Conservation (phyloP, 148 eudicot species). For the Simmondsia chinensis region DNA sequence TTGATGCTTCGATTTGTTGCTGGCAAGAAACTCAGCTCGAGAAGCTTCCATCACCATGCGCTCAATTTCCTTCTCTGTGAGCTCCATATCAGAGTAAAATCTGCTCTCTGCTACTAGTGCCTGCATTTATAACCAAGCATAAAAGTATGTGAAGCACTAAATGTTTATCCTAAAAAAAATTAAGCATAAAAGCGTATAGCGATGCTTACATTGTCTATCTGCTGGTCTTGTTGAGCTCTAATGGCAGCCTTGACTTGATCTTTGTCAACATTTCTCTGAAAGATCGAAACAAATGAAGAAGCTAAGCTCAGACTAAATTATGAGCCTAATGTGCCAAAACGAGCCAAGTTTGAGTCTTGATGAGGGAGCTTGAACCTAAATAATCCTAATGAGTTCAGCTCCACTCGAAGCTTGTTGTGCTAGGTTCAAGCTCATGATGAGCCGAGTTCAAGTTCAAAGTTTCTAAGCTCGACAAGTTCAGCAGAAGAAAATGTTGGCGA, state of each 20-base stretch:
- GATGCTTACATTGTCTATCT: slow-evolving; percentile 71
- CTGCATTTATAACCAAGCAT: slow-evolving; percentile 26
- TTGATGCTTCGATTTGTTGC: slow-evolving; percentile 65
- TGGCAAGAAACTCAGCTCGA: slow-evolving; percentile 72
- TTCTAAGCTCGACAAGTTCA: too few species aligned
- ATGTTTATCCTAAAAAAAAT: not conserved
- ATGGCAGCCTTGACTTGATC: slow-evolving; percentile 98
- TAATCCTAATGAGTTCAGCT: too few species aligned
- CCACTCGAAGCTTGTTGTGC: too few species aligned
- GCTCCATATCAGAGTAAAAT: slow-evolving; percentile 93
- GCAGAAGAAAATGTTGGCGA: too few species aligned
- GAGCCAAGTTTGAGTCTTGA: too few species aligned
- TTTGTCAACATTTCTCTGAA: slow-evolving; percentile 71
- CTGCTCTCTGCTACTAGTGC: slow-evolving; percentile 94
- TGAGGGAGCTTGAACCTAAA: too few species aligned
- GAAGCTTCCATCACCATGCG: slow-evolving; percentile 99
- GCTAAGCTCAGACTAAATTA: not conserved
- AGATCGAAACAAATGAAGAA: slow-evolving; percentile 7
- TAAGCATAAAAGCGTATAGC: not conserved
- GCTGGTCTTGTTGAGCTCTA: slow-evolving; percentile 98
- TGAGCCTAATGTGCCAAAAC: too few species aligned
- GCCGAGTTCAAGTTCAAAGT: too few species aligned
- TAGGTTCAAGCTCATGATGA: too few species aligned
- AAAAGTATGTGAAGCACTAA: not conserved
- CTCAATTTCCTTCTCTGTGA: slow-evolving; percentile 97